These are phyloP conservation scores for Hirschioporus abietinus DNA, from an alignment of 768 basidiomycete species.

Conservation along the genomic window DNA sequence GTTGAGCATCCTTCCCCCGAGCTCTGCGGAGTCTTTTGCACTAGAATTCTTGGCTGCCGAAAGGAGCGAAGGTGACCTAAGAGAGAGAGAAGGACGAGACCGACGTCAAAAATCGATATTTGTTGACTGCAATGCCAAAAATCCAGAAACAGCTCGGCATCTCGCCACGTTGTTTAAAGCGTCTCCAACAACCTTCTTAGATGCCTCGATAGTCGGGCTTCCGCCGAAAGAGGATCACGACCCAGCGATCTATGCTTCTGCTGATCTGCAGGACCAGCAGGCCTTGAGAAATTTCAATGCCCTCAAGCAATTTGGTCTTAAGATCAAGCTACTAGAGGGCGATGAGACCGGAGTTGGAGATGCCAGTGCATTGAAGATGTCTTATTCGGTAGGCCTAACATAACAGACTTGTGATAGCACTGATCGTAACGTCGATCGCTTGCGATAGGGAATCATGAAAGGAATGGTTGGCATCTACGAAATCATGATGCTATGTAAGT, in stretches of 20 bases:
- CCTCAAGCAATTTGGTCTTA: constrained; percentile 40
- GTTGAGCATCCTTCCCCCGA: constrained; percentile 55
- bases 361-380: constrained; percentile 61
- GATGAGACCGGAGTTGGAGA: constrained; percentile 47
- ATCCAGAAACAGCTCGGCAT: constrained; percentile 40
- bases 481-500: constrained; percentile 51
- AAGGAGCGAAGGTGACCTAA: constrained; percentile 15
- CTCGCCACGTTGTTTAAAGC: constrained; percentile 42
- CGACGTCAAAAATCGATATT: constrained; percentile 25
- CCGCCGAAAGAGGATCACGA: constrained; percentile 44
- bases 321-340: constrained; percentile 39
- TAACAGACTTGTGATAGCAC: constrained; percentile 6
- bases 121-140: constrained; percentile 57
- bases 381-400: constrained; percentile 45
- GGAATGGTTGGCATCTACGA: constrained; percentile 46
- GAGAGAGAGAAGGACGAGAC: constrained; percentile 19
- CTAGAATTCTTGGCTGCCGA: constrained; percentile 7
- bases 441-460: constrained; percentile 49
- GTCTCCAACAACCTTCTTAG: constrained; percentile 39
- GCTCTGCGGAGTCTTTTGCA: constrained; percentile 19
- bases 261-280: constrained; percentile 25
- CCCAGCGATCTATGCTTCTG: constrained; percentile 53
- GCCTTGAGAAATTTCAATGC: constrained; percentile 34
- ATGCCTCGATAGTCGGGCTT: constrained; percentile 53
- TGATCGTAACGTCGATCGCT: constrained; percentile 4